phyloP scores from a whole-genome alignment of 2,329 filamentous ascomycete genomes.

The Penicillium occitanis region DNA sequence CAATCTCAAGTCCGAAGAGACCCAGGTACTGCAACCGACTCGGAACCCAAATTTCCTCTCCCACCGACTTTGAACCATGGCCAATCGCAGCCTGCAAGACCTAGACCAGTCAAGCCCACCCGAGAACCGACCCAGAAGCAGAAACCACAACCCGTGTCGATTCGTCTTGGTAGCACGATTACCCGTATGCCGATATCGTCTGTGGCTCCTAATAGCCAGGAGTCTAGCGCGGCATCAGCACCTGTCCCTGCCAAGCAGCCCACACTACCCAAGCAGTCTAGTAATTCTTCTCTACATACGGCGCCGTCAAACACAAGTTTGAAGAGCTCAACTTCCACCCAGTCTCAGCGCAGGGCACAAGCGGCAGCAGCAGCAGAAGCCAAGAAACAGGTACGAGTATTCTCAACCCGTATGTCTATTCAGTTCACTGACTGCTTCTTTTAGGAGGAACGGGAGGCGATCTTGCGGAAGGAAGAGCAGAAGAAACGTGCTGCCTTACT shows the following conservation, averaged over 20 bases:
- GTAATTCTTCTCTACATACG: conserved; percentile 63
- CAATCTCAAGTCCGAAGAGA: conserved; percentile 35
- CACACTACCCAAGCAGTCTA: conserved; percentile 62
- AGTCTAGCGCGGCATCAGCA: conserved; percentile 43
- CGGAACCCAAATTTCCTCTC: conserved; percentile 30
- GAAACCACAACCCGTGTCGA: conserved; percentile 50
- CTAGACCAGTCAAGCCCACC: conserved; percentile 46
- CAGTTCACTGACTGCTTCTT: not conserved
- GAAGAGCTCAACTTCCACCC: conserved; percentile 62
- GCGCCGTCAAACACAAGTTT: conserved; percentile 57
- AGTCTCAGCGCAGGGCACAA: conserved; percentile 67
- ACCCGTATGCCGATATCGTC: conserved; percentile 46
- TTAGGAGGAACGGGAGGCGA: conserved; percentile 72
- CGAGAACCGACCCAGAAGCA: conserved; percentile 46
- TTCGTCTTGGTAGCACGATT: conserved; percentile 49
- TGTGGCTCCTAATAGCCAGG: conserved; percentile 60
- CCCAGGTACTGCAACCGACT: conserved; percentile 31
- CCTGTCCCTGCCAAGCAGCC: conserved; percentile 46
- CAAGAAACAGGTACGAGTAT: conserved; percentile 63
- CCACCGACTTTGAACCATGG: conserved; percentile 25
- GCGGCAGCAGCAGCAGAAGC: conserved; percentile 64
- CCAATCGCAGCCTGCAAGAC: conserved; percentile 32
- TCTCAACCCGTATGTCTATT: not conserved
- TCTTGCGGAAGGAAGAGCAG: conserved; percentile 70
- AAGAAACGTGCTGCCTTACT: conserved; percentile 68